phyloP scores from a whole-genome alignment of 2,329 filamentous ascomycete genomes.

The Talaromyces sp. region DNA sequence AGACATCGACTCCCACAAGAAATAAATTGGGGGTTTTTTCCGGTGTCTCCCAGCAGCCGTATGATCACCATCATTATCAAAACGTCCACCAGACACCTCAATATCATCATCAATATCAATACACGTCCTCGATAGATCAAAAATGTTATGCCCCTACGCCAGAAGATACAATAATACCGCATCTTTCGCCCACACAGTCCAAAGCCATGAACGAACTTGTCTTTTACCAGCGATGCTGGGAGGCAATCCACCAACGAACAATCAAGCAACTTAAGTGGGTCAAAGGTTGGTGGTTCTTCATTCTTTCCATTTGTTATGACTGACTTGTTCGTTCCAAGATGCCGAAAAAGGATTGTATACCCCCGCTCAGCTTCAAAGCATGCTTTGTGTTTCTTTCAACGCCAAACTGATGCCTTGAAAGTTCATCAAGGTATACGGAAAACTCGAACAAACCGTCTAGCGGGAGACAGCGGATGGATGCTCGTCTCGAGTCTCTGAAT shows the following conservation, averaged over 20 bases:
- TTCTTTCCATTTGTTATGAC: background rate
- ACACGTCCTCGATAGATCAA: background rate
- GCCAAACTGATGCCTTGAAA: background rate
- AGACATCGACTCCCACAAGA: background rate
- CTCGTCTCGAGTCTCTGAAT: background rate
- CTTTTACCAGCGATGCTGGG: conserved; percentile 16
- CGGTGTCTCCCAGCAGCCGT: background rate
- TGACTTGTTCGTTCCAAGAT: background rate
- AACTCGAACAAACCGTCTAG: background rate
- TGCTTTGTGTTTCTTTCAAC: conserved; percentile 1
- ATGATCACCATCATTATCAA: conserved; percentile 1
- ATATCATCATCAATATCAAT: background rate
- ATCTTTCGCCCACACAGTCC: background rate
- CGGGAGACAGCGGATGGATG: background rate
- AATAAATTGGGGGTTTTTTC: background rate
- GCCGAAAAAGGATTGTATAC: conserved; percentile 1
- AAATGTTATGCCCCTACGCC: background rate
- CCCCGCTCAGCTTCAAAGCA: conserved; percentile 4
- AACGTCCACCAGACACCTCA: background rate
- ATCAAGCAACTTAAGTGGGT: conserved; percentile 14
- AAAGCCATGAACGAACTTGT: conserved; percentile 4
- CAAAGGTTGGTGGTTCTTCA: conserved; percentile 8
- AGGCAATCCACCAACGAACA: conserved; percentile 17
- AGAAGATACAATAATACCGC: background rate
- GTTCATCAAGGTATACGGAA: background rate